Base-by-base conservation (phyloP, 768 basidiomycete species). In the Amanita pseudoporphyria region DNA sequence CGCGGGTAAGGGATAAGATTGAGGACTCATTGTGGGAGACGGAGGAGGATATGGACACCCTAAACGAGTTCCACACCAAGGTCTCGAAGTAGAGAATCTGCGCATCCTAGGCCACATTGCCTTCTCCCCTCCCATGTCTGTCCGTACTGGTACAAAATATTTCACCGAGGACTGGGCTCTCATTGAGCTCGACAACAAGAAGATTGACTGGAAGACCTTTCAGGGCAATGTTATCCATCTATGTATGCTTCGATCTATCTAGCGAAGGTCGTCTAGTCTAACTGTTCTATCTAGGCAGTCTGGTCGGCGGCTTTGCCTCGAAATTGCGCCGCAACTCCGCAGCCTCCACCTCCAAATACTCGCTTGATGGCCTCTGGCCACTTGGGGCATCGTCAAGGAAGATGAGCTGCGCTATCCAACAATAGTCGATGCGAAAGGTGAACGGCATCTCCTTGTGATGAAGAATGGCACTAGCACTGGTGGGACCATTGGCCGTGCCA, bases 151-250 rank as follows among this genome's bases (percentile, higher is more conserved):
- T 13, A 45, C 56, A 43, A 31, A 64, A 48, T 45, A 44, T 9
- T 70, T 58, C 50, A 67, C 60, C 6, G 30, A 55, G 18, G 70
- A 71, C 56, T 70, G 68, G 65, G 60, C 57, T 30, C 49, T 65
- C 10, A 58, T 69, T 55, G 53, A 62, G 56, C 50, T 68, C 26
- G 39, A 64, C 54, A 16, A 54, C 16, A 56, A 62, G 9, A 65
- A 55, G 53, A 49, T 69, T 36, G 63, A 68, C 40, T 66, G 62
- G 67, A 55, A 47, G 16, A 54, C 46, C n/a, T 68, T 70, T 57
- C 44, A 56, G 50, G 64, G 66, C 5, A 67, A 69, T 54, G 58
- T 61, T 49, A 47, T 63, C 16, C 57, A 51, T 45, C 37, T 63
- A 30, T 58, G 62, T 67, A 55, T 47, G 57, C 58, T 54, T 58